A percentile compares a stretch with the other conserved stretches of the same genome.
Conservation (phyloP, 495 filamentous ascomycete genomes). For the Parathielavia appendiculata region DNA sequence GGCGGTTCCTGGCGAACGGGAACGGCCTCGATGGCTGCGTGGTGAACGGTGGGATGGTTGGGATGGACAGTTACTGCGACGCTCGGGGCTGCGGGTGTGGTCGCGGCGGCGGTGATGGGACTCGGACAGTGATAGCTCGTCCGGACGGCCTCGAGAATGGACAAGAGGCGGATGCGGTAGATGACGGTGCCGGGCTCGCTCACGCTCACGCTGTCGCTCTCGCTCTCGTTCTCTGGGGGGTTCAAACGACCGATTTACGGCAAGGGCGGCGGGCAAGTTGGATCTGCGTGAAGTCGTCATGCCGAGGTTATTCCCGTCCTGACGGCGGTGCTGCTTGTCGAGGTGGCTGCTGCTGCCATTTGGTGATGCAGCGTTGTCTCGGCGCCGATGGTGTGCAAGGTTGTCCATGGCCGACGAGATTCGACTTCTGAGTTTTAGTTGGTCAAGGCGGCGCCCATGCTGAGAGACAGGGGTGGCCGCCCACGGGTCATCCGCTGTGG, state of each 20-base stretch:
- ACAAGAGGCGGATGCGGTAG: constrained; percentile 14
- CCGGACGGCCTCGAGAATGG: constrained; percentile 11
- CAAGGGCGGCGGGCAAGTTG: constrained; percentile 29
- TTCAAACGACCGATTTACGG: constrained; percentile 29
- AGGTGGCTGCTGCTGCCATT: constrained; percentile 31
- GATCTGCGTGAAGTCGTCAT: constrained; percentile 38
- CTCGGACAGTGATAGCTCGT: constrained; percentile 16
- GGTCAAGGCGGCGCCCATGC: constrained; percentile 34
- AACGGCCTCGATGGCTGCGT: constrained; percentile 28
- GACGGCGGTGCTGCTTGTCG: constrained; percentile 27
- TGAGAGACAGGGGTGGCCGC: constrained; percentile 32
- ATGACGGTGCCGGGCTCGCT: constrained; percentile 12
- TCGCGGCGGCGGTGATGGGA: constrained; percentile 21
- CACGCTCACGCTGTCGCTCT: constrained; percentile 18
- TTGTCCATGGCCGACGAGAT: constrained; percentile 30
- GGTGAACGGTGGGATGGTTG: constrained; percentile 28
- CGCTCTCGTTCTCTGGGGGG: constrained; percentile 23
- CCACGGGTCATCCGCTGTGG: constrained; percentile 23
- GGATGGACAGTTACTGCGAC: constrained; percentile 25
- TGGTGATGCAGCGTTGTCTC: constrained; percentile 33
- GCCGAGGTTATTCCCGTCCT: constrained; percentile 31
- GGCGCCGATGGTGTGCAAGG: constrained; percentile 26
- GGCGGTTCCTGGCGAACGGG: constrained; percentile 26
- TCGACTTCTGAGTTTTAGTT: constrained; percentile 38
- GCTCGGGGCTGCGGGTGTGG: constrained; percentile 34